Evolutionary conservation across 2,329 filamentous ascomycete genomes (phyloP).

Genomic region (Ascochyta viciae-villosae): DNA sequence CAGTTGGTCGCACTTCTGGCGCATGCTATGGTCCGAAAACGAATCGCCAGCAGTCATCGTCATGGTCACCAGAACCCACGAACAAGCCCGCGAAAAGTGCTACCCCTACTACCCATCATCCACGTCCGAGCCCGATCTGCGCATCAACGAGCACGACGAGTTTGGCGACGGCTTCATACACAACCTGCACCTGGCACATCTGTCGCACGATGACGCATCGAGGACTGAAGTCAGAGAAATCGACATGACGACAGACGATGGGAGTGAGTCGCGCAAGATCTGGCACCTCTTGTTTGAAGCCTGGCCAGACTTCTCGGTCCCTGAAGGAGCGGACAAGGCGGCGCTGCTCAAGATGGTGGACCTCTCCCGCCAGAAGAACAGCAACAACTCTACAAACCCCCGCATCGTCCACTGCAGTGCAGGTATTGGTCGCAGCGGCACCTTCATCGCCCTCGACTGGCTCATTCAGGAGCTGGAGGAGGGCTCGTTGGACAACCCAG

Average conservation of each 20-base stretch:
- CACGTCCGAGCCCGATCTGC: slow-evolving; percentile 48
- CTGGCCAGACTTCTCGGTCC: slow-evolving; percentile 92
- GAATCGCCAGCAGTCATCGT: slow-evolving; percentile 77
- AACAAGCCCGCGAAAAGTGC: slow-evolving; percentile 81
- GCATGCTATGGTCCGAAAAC: slow-evolving; percentile 91
- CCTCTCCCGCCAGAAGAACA: slow-evolving; percentile 68
- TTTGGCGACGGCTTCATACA: slow-evolving; percentile 73
- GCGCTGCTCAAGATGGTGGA: slow-evolving; percentile 74
- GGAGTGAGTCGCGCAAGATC: slow-evolving; percentile 67
- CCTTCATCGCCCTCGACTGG: slow-evolving; percentile 95
- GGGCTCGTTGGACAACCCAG: slow-evolving; percentile 66
- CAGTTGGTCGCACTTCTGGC: slow-evolving; percentile 85
- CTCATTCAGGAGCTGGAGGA: slow-evolving; percentile 81
- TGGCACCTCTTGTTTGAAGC: slow-evolving; percentile 86
- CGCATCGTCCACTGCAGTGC: slow-evolving; percentile 79
- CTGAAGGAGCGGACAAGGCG: slow-evolving; percentile 69
- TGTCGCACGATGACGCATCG: slow-evolving; percentile 62
- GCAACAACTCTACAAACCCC: slow-evolving; percentile 62
- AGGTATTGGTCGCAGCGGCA: slow-evolving; percentile 91
- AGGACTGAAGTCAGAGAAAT: slow-evolving; percentile 78
- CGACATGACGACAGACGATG: slow-evolving; percentile 54
- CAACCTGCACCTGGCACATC: slow-evolving; percentile 67
- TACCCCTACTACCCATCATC: slow-evolving; percentile 80
- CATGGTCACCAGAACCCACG: slow-evolving; percentile 91
- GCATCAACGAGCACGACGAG: slow-evolving; percentile 68